Conservation (phyloP, 352 stramenopile genomes). For the Phytopythium aichiense region DNA sequence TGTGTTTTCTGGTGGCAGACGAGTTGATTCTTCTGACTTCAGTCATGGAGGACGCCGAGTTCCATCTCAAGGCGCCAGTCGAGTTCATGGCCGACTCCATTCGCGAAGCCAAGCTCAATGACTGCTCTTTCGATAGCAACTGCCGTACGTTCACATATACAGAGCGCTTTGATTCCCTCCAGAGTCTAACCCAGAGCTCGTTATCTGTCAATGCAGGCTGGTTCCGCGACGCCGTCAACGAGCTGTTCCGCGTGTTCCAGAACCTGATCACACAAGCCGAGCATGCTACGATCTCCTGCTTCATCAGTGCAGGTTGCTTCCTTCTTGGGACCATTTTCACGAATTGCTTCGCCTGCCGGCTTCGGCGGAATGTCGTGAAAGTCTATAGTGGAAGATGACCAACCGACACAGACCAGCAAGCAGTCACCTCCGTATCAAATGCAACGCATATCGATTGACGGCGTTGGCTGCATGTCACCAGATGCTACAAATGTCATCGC, state of each 20-base stretch:
- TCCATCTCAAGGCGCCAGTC: conserved; percentile 45
- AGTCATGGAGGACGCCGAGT: conserved; percentile 54
- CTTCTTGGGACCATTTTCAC: conserved; percentile 32
- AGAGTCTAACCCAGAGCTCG: neutral
- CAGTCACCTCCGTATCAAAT: neutral
- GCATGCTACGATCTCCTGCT: conserved; percentile 26
- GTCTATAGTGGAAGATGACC: conserved; percentile 32
- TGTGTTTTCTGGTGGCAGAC: conserved; percentile 9
- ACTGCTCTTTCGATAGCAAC: conserved; percentile 55
- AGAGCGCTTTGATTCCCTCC: neutral
- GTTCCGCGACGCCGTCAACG: conserved; percentile 39
- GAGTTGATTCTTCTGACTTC: conserved; percentile 31
- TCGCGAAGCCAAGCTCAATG: conserved; percentile 43
- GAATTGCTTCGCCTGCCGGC: conserved; percentile 37
- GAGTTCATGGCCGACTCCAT: conserved; percentile 57
- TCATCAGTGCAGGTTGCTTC: conserved; percentile 17
- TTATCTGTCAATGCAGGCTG: conserved; percentile 23
- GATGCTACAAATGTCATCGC: no score
- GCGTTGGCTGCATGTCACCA: no score
- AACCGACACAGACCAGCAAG: no score
- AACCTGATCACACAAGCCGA: conserved; percentile 34
- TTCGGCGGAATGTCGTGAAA: conserved; percentile 52
- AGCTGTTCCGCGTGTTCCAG: conserved; percentile 44
- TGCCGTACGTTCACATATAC: conserved; percentile 31
- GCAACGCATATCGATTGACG: no score